A percentile compares a stretch with the other conserved stretches of the same genome.
Evolutionary conservation across 2,329 filamentous ascomycete genomes (phyloP).

Genomic region (Arthrobotrys pseudoclavata): DNA sequence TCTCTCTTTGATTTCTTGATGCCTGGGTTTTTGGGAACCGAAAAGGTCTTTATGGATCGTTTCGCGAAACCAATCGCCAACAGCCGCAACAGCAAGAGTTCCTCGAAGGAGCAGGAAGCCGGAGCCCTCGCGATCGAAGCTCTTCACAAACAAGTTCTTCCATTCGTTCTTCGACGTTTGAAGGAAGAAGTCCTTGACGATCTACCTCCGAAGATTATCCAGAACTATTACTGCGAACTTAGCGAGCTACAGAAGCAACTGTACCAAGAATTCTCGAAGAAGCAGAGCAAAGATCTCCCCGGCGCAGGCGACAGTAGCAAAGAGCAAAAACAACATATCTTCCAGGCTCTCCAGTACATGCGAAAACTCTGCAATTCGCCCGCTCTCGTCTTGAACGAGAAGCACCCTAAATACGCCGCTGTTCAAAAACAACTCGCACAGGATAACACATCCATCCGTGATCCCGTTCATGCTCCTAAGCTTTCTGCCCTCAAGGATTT

Average conservation of each 20-base stretch:
- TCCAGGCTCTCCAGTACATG: constrained; percentile 99
- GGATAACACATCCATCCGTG: constrained; percentile 84
- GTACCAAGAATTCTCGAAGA: constrained; percentile 96
- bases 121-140: constrained; percentile 96
- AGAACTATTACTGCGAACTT: constrained; percentile 99
- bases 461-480: constrained; percentile 91
- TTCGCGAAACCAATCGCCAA: constrained; percentile 96
- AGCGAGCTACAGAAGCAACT: constrained; percentile 94
- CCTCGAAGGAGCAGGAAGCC: constrained; percentile 97
- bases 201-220: constrained; percentile 95
- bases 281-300: constrained; percentile 88
- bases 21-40: constrained; percentile 95
- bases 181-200: constrained; percentile 99
- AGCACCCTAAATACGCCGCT: constrained; percentile 88
- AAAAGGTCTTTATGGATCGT: constrained; percentile 95
- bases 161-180: constrained; percentile 92
- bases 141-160: constrained; percentile 97
- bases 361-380: constrained; percentile 98
- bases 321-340: constrained; percentile 96
- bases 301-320: constrained; percentile 84
- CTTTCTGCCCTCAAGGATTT: constrained; percentile 89
- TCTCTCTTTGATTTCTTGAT: constrained; percentile 98
- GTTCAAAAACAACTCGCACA: constrained; percentile 84
- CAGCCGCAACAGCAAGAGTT: constrained; percentile 95
- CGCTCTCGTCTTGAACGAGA: constrained; percentile 94